Evolutionary conservation across 2,329 filamentous ascomycete species (phyloP).

Genomic region (Cladosporium sp.): DNA sequence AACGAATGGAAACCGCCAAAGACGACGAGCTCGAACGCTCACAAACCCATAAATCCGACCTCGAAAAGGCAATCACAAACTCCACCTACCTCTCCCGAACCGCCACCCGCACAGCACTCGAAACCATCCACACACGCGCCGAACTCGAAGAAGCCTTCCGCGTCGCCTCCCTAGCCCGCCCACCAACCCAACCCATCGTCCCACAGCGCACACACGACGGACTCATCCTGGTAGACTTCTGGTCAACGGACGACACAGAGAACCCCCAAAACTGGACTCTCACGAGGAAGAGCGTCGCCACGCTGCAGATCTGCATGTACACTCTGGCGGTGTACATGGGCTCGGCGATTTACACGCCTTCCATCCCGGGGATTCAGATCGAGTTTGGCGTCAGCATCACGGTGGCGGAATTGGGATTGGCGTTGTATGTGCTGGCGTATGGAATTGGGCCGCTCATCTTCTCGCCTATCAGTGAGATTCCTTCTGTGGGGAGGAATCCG

Average conservation of each 20-base stretch:
- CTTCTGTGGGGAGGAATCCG: constrained; percentile 61
- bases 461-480: constrained; percentile 63
- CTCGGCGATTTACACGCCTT: constrained; percentile 47
- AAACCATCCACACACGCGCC: constrained; percentile 32
- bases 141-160: constrained; percentile 39
- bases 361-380: constrained; percentile 43
- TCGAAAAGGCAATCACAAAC: constrained; percentile 21
- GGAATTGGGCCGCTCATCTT: constrained; percentile 62
- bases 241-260: constrained; percentile 32
- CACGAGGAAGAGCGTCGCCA: constrained; percentile 31
- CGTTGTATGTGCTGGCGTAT: constrained; percentile 59
- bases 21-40: constrained; percentile 78
- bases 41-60: constrained; percentile 4
- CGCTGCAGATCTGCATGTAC: constrained; percentile 44
- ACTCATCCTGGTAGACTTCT: constrained; percentile 47
- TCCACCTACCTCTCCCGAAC: constrained; percentile 24
- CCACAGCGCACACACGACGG: constrained; percentile 48
- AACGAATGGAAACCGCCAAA: constrained; percentile 81
- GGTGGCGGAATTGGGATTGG: constrained; percentile 53
- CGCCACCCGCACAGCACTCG: constrained; percentile 34
- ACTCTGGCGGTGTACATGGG: constrained; percentile 57
- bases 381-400: constrained; percentile 50
- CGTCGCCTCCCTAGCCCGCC: constrained; percentile 27
- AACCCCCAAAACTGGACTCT: constrained; percentile 32
- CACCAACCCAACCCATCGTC: constrained; percentile 38